Conservation (phyloP, 495 filamentous ascomycete genomes). For the Amorphotheca resinae region DNA sequence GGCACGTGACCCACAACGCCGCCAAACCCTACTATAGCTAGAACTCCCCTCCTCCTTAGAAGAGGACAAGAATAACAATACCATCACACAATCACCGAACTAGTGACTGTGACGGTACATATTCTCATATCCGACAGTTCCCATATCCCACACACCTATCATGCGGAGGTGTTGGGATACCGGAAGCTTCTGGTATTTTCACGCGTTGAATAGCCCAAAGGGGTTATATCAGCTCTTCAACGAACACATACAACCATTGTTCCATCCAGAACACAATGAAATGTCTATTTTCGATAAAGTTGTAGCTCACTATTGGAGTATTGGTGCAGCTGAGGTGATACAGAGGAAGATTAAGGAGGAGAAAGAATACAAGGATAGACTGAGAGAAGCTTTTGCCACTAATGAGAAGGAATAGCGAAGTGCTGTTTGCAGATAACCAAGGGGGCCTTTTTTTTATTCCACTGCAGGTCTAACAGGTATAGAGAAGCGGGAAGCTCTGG, state of each 20-base stretch:
- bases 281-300: background rate
- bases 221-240: slow-evolving; percentile 11
- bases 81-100: no score
- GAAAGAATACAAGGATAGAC: background rate
- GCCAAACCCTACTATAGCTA: no score
- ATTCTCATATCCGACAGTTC: background rate
- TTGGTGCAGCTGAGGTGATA: background rate
- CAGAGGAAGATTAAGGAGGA: background rate
- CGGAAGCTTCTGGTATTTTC: slow-evolving; percentile 11
- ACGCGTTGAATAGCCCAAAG: slow-evolving; percentile 8
- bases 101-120: no score
- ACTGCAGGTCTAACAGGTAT: no score
- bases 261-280: background rate
- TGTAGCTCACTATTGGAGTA: slow-evolving; percentile 2
- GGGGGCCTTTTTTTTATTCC: no score
- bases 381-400: background rate
- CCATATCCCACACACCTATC: slow-evolving; percentile 1
- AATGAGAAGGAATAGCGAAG: no score
- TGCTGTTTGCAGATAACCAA: no score
- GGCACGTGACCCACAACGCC: no score
- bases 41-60: no score
- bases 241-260: slow-evolving; percentile 12
- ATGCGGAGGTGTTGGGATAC: slow-evolving; percentile 13
- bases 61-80: no score
- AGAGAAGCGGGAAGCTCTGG: no score